Evolutionary conservation across 2,329 filamentous ascomycete genomes (phyloP), one percentile per base, ranked within the genome.

Genomic region (Phymatotrichopsis omnivora): DNA sequence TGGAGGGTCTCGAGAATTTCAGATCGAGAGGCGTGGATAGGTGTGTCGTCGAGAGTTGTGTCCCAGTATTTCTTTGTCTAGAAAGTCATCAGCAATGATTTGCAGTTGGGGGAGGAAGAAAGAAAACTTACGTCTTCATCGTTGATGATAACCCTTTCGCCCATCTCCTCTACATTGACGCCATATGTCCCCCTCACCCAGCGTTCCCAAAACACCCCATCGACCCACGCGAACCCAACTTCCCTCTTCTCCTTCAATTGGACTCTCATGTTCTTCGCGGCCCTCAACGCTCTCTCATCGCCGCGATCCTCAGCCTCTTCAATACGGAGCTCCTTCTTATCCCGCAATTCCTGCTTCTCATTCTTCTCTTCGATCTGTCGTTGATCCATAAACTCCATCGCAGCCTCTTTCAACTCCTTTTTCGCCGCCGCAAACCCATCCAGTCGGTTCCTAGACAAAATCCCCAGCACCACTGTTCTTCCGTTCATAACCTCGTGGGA

Each of bases 361-460:
- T 93, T 76, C 63, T 94, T 85, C 71, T 94, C 95, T 29, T 85
- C 73, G 57, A 89, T 80, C 14, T 85, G 82, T 65, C 95, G 85
- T 67, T 93, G 91, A 63, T 96, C 89, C 75, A 96, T 94, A 87
- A 91, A 98, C 64, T 96, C 91, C 50, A 87, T 74, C 7, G 91
- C 91, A 1, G 91, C 91, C 56, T 82, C 89, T 74, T 96, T 96
- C 67, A 98, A 78, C 66, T 98, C 93, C 25, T 82, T 78, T 63
- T 84, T 82, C 20, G 84, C 82, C 45, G 73, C 72, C 39, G 76
- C 68, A 62, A 94, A 94, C 27, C 85, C 78, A 46, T 89, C 83
- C 28, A 80, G 70, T 49, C 87, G 78, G 27, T 85, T 78, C 39
- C 86, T 76, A 61, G 81, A 85, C 30, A 98, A 69, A 25, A 98